A percentile compares a stretch with the other conserved stretches of the same genome.
These are phyloP conservation scores for Furculomyces boomerangus DNA, from an alignment of 371 early-diverging fungal genomes.

Conservation along the genomic window DNA sequence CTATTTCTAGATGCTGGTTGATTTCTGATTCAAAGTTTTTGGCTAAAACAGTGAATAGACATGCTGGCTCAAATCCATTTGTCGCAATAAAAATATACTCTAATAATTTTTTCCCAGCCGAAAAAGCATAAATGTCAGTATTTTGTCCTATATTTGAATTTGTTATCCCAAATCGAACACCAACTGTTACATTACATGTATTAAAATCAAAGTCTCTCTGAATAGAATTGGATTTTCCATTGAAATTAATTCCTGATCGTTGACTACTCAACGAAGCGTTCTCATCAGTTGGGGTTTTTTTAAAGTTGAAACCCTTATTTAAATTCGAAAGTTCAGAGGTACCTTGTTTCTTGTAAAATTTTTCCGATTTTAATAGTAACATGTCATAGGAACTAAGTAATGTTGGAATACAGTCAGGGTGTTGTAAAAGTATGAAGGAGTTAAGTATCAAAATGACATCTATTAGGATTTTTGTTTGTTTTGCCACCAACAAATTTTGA, in stretches of 20 bases:
- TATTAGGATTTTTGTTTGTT: too few species aligned
- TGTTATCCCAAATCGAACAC: too few species aligned
- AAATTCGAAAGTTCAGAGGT: not conserved
- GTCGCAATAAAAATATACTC: not conserved
- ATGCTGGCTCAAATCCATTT: not conserved
- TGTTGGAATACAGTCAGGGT: not conserved
- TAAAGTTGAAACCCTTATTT: too few species aligned
- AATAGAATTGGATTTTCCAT: not conserved
- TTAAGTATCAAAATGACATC: too few species aligned
- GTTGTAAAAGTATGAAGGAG: not conserved
- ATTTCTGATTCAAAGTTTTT: not conserved
- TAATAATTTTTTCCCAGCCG: not conserved
- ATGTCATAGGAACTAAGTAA: not conserved
- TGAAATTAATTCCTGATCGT: too few species aligned
- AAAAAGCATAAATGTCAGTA: not conserved
- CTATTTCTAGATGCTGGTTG: not conserved
- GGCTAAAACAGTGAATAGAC: not conserved
- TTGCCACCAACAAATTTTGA: too few species aligned
- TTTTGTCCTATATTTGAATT: not conserved
- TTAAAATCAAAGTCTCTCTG: not conserved
- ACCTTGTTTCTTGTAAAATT: not conserved
- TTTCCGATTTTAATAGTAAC: too few species aligned
- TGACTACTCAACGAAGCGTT: not conserved
- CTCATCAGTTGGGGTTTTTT: not conserved
- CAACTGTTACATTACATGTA: not conserved